Percentiles rank a stretch among this genome's conserved stretches.
These are phyloP conservation scores for Magnolia changhungtana DNA, from an alignment of 164 flowering plant genomes.

Conservation along the genomic window DNA sequence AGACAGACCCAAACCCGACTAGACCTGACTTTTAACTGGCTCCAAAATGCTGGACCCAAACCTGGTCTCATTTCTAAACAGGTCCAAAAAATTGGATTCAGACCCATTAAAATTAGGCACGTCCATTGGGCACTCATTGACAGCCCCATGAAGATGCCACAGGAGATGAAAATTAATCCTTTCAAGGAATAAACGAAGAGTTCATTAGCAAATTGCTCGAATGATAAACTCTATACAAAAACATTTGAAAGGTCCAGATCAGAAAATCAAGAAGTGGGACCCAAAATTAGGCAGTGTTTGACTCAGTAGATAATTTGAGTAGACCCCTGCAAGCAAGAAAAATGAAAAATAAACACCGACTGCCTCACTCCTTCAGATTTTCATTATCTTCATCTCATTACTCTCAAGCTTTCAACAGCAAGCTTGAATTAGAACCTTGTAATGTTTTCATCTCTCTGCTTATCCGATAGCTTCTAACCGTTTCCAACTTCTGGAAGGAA, in stretches of 20 bases:
- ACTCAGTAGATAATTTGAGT: background rate
- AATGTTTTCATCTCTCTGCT: background rate
- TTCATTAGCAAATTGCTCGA: background rate
- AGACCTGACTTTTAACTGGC: too few species aligned
- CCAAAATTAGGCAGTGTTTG: background rate
- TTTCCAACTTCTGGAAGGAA: background rate
- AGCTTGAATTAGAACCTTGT: background rate
- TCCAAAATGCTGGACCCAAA: too few species aligned
- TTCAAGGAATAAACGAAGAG: background rate
- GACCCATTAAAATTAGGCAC: too few species aligned
- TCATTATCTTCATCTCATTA: background rate
- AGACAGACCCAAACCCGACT: too few species aligned
- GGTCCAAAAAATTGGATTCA: too few species aligned
- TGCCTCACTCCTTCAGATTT: background rate
- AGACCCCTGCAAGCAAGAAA: background rate
- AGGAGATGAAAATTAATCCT: background rate
- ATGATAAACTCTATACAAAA: background rate
- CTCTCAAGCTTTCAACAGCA: background rate
- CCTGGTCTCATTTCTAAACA: too few species aligned
- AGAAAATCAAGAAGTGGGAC: background rate
- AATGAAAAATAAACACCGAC: background rate
- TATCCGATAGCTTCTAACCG: background rate
- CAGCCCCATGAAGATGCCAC: background rate
- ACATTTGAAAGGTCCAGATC: background rate
- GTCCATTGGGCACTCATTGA: background rate